Evolutionary conservation across 2,329 filamentous ascomycete species (phyloP).

Genomic region (Hypoxylon sp.): DNA sequence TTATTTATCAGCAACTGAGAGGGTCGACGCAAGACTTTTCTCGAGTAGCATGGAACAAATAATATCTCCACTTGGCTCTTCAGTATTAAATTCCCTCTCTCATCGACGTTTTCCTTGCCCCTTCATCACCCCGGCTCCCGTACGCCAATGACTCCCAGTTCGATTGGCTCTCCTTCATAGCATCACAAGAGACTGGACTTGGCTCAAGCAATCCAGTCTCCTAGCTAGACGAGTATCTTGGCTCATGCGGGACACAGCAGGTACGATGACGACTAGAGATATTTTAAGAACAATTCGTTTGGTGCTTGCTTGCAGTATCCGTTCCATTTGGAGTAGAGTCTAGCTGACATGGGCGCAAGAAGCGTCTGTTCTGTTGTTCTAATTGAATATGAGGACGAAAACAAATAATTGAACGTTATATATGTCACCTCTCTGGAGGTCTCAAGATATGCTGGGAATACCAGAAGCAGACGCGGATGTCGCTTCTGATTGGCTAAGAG

Average conservation of each 20-base stretch:
- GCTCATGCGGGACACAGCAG: not conserved
- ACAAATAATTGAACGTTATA: not conserved
- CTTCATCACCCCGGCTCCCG: not conserved
- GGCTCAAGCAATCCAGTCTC: not conserved
- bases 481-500: not conserved
- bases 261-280: no score
- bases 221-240: not conserved
- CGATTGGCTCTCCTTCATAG: not conserved
- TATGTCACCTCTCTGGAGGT: not conserved
- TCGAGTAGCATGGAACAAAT: no score
- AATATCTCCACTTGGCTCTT: no score
- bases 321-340: not conserved
- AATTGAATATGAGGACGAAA: not conserved
- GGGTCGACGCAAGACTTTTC: not conserved
- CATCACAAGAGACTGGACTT: not conserved
- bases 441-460: not conserved
- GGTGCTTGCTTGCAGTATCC: not conserved
- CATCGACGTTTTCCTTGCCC: not conserved
- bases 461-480: not conserved
- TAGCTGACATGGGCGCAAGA: no score
- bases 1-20: not conserved
- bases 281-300: not conserved
- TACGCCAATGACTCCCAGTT: not conserved
- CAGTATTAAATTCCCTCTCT: no score
- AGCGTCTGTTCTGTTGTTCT: not conserved